Percentiles rank a stretch among this genome's conserved stretches.
Conservation (phyloP, 495 filamentous ascomycete species). For the Daldinia childiae region DNA sequence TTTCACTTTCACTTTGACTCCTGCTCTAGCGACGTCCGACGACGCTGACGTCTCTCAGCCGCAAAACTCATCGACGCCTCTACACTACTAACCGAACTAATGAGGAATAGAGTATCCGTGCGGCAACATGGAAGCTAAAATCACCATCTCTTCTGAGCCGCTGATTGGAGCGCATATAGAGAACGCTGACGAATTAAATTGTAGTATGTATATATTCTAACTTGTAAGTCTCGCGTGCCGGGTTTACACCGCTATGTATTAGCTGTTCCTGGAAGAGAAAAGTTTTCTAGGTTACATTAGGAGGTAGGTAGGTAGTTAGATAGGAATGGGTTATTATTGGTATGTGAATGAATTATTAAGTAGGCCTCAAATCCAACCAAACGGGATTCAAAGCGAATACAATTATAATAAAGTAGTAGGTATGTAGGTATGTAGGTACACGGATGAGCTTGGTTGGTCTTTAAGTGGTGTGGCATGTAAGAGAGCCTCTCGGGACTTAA, state of each 20-base stretch:
- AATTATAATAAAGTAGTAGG: neutral
- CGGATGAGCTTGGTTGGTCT: no score
- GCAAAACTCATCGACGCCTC: neutral
- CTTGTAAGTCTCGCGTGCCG: neutral
- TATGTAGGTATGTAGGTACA: neutral
- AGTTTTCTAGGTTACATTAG: neutral
- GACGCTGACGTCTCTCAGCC: conserved; percentile 13
- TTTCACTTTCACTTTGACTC: neutral
- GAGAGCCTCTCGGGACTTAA: conserved; percentile 26
- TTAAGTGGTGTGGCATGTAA: neutral
- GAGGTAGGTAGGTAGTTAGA: neutral
- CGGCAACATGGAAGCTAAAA: conserved; percentile 1
- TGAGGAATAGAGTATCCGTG: neutral
- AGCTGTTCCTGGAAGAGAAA: neutral
- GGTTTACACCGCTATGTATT: neutral
- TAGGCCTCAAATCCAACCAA: neutral
- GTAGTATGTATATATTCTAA: neutral
- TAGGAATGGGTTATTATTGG: neutral
- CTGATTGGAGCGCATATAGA: conserved; percentile 38
- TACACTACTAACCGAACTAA: neutral
- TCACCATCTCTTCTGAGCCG: neutral
- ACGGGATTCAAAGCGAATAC: neutral
- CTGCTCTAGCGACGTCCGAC: neutral
- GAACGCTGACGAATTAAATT: neutral
- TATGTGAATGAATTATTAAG: neutral